Conservation (phyloP, 2,329 filamentous ascomycete genomes). For the Trichoderma atrobrunneum region DNA sequence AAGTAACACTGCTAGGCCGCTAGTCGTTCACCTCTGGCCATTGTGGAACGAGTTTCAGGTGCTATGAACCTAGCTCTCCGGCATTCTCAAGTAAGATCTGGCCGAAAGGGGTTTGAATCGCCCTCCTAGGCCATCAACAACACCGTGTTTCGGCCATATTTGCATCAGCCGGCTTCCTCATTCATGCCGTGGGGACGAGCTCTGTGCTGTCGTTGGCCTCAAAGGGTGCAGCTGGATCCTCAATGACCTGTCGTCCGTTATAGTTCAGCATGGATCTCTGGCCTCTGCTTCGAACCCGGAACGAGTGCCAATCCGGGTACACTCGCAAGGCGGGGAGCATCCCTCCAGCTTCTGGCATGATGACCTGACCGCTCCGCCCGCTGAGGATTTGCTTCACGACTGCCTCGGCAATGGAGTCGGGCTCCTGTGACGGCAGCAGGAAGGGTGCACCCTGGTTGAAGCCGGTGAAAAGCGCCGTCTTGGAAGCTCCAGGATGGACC, state of each 20-base stretch:
- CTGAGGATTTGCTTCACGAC: slow-evolving; percentile 50
- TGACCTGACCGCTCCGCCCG: slow-evolving; percentile 47
- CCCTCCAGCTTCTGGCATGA: slow-evolving; percentile 43
- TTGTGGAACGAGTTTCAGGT: slow-evolving; percentile 18
- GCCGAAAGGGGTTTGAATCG: background rate
- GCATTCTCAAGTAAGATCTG: background rate
- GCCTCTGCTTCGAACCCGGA: slow-evolving; percentile 45
- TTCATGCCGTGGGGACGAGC: background rate
- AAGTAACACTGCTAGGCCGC: background rate
- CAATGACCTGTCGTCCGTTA: slow-evolving; percentile 46
- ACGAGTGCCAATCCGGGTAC: slow-evolving; percentile 63
- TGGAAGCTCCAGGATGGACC: slow-evolving; percentile 52
- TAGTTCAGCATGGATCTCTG: slow-evolving; percentile 44
- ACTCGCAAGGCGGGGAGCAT: slow-evolving; percentile 45
- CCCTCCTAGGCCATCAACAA: background rate
- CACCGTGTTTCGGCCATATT: background rate
- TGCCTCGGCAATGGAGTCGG: slow-evolving; percentile 44
- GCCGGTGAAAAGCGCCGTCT: slow-evolving; percentile 40
- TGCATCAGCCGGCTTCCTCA: slow-evolving; percentile 1
- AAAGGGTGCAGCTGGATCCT: slow-evolving; percentile 43
- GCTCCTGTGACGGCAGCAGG: slow-evolving; percentile 35
- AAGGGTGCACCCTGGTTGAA: slow-evolving; percentile 52
- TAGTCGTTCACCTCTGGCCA: slow-evolving; percentile 5
- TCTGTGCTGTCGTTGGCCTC: slow-evolving; percentile 21
- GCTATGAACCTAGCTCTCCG: background rate